A percentile compares a stretch with the other conserved stretches of the same genome.
Conservation (phyloP, 1,139 yeast species). For the Nakaseomyces nivariensis region DNA sequence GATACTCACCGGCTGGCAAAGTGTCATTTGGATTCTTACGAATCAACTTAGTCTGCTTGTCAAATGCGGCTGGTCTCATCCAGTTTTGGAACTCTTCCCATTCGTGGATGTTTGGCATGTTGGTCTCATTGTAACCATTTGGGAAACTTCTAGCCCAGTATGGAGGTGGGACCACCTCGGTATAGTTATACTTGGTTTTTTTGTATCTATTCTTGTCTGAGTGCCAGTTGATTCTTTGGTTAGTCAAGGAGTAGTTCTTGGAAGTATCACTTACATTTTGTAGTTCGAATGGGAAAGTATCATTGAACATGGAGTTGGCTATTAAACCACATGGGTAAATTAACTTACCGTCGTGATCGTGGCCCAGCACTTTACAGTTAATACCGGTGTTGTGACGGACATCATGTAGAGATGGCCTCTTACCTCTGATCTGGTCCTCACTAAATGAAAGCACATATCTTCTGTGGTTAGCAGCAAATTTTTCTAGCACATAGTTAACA, state of each 20-base stretch:
- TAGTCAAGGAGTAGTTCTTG: slow-evolving; percentile 41
- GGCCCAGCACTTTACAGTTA: slow-evolving; percentile 53
- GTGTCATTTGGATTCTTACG: slow-evolving; percentile 44
- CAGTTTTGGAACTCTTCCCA: slow-evolving; percentile 62
- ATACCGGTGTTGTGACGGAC: slow-evolving; percentile 65
- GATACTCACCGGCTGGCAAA: slow-evolving; percentile 49
- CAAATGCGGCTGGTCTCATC: slow-evolving; percentile 80
- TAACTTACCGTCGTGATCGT: slow-evolving; percentile 40
- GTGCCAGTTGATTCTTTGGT: slow-evolving; percentile 56
- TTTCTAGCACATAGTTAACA: slow-evolving; percentile 69
- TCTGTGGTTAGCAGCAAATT: slow-evolving; percentile 88
- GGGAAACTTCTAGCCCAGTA: slow-evolving; percentile 62
- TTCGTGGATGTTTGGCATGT: slow-evolving; percentile 49
- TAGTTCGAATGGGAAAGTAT: slow-evolving; percentile 39
- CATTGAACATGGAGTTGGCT: slow-evolving; percentile 69
- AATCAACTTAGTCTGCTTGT: slow-evolving; percentile 57
- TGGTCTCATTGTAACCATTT: slow-evolving; percentile 56
- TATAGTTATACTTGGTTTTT: slow-evolving; percentile 45
- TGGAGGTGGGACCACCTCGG: slow-evolving; percentile 70
- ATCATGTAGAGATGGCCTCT: slow-evolving; percentile 25
- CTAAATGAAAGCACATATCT: slow-evolving; percentile 84
- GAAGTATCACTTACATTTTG: slow-evolving; percentile 31
- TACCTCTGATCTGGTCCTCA: slow-evolving; percentile 81
- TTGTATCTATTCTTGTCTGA: slow-evolving; percentile 50
- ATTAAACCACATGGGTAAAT: slow-evolving; percentile 73